These are phyloP conservation scores for Wallacemonas sp. DNA, from an alignment of 208 protist genomes.

Conservation along the genomic window DNA sequence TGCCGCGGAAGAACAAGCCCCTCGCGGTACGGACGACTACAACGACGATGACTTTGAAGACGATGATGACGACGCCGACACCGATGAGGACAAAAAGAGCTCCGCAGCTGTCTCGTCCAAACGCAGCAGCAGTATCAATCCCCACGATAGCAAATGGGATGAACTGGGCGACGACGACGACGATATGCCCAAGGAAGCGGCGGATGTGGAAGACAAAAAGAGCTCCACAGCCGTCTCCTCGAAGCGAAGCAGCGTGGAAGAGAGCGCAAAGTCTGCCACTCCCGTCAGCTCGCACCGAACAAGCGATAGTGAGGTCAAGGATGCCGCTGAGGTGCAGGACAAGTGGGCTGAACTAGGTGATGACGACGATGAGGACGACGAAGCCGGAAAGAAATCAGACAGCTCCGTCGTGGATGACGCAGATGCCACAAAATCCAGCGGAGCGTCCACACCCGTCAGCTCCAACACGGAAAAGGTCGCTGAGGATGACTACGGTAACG, in stretches of 20 bases:
- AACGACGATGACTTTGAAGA: slow-evolving; percentile 33
- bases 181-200: slow-evolving; percentile 5
- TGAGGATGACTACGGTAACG: slow-evolving; percentile 37
- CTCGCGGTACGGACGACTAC: slow-evolving; percentile 14
- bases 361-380: slow-evolving; percentile 17
- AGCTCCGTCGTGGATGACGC: not conserved
- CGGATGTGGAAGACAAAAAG: slow-evolving; percentile 9
- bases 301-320: slow-evolving; percentile 7
- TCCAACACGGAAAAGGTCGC: slow-evolving; percentile 20
- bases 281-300: slow-evolving; percentile 8
- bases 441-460: slow-evolving; percentile 1
- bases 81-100: slow-evolving; percentile 7
- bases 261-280: slow-evolving; percentile 7
- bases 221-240: not conserved
- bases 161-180: slow-evolving; percentile 19
- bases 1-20: not conserved
- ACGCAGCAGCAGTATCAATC: slow-evolving; percentile 12
- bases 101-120: slow-evolving; percentile 1
- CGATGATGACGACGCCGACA: slow-evolving; percentile 12
- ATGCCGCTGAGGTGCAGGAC: slow-evolving; percentile 16
- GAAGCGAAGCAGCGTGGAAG: not conserved
- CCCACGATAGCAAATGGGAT: slow-evolving; percentile 2
- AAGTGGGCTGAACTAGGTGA: slow-evolving; percentile 5
- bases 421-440: slow-evolving; percentile 4
- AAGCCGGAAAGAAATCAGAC: slow-evolving; percentile 1